These are phyloP conservation scores for Paecilomyces sp. DNA, from an alignment of 2,329 filamentous ascomycete genomes.

Conservation along the genomic window DNA sequence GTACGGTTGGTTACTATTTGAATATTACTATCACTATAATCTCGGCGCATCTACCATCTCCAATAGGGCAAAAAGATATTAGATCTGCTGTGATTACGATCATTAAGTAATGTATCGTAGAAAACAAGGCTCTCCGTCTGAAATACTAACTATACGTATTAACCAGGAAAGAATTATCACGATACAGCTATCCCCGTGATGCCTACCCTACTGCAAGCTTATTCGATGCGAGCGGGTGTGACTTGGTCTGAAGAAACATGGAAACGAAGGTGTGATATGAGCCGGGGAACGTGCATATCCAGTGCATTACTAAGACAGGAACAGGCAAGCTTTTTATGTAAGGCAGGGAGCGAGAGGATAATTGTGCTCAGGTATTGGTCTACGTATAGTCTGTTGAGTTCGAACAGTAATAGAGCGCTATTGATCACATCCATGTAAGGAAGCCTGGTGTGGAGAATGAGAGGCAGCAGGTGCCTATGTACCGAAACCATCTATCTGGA, in stretches of 20 bases:
- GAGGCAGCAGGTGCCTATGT: too few relatives aligned
- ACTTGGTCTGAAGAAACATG: background rate
- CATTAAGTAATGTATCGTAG: background rate
- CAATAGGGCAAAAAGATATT: too few relatives aligned
- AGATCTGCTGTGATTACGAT: background rate
- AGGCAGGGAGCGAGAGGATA: background rate
- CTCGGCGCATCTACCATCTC: too few relatives aligned
- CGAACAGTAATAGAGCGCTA: background rate
- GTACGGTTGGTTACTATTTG: too few relatives aligned
- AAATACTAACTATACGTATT: background rate
- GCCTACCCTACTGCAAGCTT: background rate
- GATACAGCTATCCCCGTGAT: background rate
- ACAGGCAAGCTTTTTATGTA: background rate
- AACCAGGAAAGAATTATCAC: background rate
- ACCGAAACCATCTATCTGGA: too few relatives aligned
- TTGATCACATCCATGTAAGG: background rate
- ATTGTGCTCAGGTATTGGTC: background rate
- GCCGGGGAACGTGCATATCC: background rate
- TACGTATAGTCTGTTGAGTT: background rate
- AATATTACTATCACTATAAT: too few relatives aligned
- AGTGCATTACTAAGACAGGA: background rate
- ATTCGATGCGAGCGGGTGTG: background rate
- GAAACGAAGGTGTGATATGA: background rate
- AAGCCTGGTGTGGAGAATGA: too few relatives aligned
- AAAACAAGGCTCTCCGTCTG: background rate